Conservation (phyloP, 371 early-diverging fungal genomes). For the Mortierella sp. region DNA sequence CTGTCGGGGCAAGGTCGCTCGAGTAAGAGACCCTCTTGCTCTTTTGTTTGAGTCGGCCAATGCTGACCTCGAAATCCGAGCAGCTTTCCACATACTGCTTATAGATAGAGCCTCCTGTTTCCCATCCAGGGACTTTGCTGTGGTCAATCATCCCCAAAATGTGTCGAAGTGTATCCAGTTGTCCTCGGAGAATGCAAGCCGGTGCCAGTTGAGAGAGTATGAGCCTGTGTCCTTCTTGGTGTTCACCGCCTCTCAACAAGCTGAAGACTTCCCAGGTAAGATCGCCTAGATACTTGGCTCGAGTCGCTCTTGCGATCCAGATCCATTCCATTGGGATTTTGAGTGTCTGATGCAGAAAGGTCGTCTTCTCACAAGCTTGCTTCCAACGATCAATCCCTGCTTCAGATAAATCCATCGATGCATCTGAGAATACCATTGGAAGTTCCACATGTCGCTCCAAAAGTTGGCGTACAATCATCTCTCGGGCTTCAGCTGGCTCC, state of each 20-base stretch:
- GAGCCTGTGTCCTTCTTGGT: conserved; percentile 54
- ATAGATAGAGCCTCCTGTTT: conserved; percentile 44
- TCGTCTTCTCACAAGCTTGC: conserved; percentile 17
- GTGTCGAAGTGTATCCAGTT: conserved; percentile 21
- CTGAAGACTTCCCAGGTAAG: conserved; percentile 59
- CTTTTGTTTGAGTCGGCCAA: conserved; percentile 14
- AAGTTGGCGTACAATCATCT: conserved; percentile 13
- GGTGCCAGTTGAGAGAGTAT: conserved; percentile 61
- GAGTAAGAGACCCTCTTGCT: conserved; percentile 36
- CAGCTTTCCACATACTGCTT: conserved; percentile 45
- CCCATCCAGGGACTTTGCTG: conserved; percentile 42
- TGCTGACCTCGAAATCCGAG: conserved; percentile 37
- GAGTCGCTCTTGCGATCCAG: conserved; percentile 67
- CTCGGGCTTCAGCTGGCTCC: conserved; percentile 18
- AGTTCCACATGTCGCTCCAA: conserved; percentile 34
- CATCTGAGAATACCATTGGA: conserved; percentile 7
- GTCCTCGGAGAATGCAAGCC: conserved; percentile 55
- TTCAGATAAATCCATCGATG: background rate
- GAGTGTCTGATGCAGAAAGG: conserved; percentile 63
- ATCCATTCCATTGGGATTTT: conserved; percentile 68
- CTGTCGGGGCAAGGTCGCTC: conserved; percentile 22
- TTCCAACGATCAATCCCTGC: conserved; percentile 10
- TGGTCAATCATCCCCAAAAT: conserved; percentile 44
- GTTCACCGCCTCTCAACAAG: conserved; percentile 58
- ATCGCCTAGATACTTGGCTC: conserved; percentile 68